phyloP scores from a whole-genome alignment of 441 rosid genomes.

The Viola pubescens region DNA sequence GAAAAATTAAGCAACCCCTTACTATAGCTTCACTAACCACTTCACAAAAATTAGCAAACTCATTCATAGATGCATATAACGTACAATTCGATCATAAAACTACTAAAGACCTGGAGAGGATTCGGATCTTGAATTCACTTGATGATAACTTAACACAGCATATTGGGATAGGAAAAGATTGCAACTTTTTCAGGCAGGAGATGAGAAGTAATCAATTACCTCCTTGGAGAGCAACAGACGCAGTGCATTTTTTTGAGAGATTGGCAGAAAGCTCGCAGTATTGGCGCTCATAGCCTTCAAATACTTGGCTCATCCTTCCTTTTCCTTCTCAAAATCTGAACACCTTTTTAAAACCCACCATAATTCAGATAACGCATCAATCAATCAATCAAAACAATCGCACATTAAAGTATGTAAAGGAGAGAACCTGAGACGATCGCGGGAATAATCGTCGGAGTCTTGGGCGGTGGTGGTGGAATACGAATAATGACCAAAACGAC shows the following conservation, averaged over 20 bases:
- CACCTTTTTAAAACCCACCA: neutral
- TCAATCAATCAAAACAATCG: neutral
- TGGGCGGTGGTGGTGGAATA: neutral
- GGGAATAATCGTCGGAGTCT: neutral
- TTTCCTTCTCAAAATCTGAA: neutral
- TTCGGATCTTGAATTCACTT: no score
- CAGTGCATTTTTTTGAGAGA: conserved; percentile 59
- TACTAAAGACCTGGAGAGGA: no score
- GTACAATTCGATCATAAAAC: no score
- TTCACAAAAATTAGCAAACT: no score
- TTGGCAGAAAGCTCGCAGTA: conserved; percentile 84
- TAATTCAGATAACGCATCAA: neutral
- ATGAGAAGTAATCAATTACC: conserved; percentile 28
- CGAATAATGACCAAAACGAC: no score
- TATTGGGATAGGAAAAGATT: no score
- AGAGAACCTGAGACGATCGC: conserved; percentile 7
- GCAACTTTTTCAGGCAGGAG: no score
- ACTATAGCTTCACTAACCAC: no score
- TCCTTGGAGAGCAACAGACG: conserved; percentile 53
- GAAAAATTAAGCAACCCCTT: no score
- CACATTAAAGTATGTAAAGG: neutral
- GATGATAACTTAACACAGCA: no score
- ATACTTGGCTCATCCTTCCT: conserved; percentile 68
- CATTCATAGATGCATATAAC: no score
- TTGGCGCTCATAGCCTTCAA: conserved; percentile 78